Conservation (phyloP, 2,329 filamentous ascomycete species). For the Botrytis fragariae region DNA sequence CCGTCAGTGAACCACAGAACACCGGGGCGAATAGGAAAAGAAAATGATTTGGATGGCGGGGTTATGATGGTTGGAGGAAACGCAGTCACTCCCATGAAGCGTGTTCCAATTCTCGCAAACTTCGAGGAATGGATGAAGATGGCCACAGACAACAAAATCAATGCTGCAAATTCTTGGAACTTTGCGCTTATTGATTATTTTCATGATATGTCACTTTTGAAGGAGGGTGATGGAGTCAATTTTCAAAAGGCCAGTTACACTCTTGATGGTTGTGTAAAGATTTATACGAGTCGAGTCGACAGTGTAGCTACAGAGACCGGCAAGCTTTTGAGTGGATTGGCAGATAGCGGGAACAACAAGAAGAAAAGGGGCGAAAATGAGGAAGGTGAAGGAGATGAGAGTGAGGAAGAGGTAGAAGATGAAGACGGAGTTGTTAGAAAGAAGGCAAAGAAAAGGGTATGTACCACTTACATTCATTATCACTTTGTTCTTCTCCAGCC, state of each 20-base stretch:
- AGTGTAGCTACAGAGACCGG: slow-evolving; percentile 97
- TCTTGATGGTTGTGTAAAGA: slow-evolving; percentile 96
- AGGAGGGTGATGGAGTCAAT: slow-evolving; percentile 95
- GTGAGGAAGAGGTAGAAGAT: slow-evolving; percentile 59
- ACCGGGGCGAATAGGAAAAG: slow-evolving; percentile 44
- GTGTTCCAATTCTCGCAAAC: slow-evolving; percentile 91
- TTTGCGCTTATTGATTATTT: slow-evolving; percentile 99
- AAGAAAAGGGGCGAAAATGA: slow-evolving; percentile 68
- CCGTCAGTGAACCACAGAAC: slow-evolving; percentile 57
- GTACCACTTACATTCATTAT: slow-evolving; percentile 23
- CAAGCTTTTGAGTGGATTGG: slow-evolving; percentile 87
- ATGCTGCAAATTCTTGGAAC: slow-evolving; percentile 97
- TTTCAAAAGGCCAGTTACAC: slow-evolving; percentile 99
- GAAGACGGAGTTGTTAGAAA: slow-evolving; percentile 51
- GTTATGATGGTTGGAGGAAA: slow-evolving; percentile 66
- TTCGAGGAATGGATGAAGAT: slow-evolving; percentile 99
- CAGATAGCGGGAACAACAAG: slow-evolving; percentile 74
- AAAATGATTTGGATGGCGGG: slow-evolving; percentile 52
- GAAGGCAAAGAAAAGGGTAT: slow-evolving; percentile 73
- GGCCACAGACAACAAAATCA: slow-evolving; percentile 99
- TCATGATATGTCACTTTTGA: slow-evolving; percentile 95
- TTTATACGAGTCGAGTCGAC: slow-evolving; percentile 97
- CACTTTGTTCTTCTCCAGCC: not conserved
- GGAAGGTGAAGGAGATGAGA: slow-evolving; percentile 62
- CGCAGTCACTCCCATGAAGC: slow-evolving; percentile 91